Evolutionary conservation across 768 basidiomycete genomes (phyloP).

Genomic region (Mycena crocata): DNA sequence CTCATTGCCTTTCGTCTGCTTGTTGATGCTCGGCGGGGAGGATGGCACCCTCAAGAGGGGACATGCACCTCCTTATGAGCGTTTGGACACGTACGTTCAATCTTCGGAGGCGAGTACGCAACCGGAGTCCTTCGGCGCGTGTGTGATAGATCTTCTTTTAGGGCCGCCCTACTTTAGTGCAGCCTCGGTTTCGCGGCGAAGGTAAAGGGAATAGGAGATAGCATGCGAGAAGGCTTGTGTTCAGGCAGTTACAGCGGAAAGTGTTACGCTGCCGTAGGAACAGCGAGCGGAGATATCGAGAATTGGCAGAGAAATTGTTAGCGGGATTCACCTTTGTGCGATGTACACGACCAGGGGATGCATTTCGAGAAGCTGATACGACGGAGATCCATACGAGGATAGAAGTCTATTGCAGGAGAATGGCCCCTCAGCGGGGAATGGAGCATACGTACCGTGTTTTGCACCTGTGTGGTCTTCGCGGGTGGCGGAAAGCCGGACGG

Average conservation of each 20-base stretch:
- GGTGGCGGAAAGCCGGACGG: too few relatives aligned
- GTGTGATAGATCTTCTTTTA: not conserved
- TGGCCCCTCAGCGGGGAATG: too few relatives aligned
- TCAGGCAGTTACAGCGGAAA: constrained; percentile 17
- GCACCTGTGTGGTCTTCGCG: too few relatives aligned
- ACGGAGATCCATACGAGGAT: too few relatives aligned
- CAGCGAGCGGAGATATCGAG: constrained; percentile 65
- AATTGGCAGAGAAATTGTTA: constrained; percentile 72
- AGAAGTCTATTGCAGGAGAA: too few relatives aligned
- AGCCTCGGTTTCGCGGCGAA: not conserved
- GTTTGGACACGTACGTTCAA: constrained; percentile 18
- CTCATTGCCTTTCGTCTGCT: constrained; percentile 1
- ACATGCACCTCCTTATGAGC: constrained; percentile 23
- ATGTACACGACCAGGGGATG: constrained; percentile 78
- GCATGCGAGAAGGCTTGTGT: constrained; percentile 18
- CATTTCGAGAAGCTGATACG: too few relatives aligned
- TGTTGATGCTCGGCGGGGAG: too few relatives aligned
- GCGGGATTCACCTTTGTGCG: constrained; percentile 67
- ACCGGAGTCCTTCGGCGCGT: too few relatives aligned
- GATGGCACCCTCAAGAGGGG: too few relatives aligned
- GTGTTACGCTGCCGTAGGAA: constrained; percentile 35
- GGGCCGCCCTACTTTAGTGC: not conserved
- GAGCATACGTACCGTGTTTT: too few relatives aligned
- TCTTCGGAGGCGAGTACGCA: not conserved
- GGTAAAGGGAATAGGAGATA: not conserved